These are phyloP conservation scores for Austropuccinia psidii DNA, from an alignment of 1,284 basidiomycete genomes.

Conservation along the genomic window DNA sequence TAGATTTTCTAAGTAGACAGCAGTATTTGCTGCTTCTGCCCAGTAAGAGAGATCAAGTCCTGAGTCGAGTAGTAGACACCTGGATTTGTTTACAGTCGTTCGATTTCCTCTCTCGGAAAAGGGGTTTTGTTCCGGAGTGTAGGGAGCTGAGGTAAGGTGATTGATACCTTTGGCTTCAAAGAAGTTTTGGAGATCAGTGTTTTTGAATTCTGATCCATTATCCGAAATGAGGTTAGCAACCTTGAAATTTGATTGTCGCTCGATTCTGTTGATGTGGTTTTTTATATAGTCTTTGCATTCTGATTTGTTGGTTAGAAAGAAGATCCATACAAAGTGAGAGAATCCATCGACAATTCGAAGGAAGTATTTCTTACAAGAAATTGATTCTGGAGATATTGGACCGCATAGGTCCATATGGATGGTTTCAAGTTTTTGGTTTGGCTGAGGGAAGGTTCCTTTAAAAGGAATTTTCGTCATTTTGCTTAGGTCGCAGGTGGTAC, in stretches of 20 bases:
- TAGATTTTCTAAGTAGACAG: neutral
- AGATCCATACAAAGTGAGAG: slow-evolving; percentile 15
- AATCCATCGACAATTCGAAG: neutral
- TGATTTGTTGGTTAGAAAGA: neutral
- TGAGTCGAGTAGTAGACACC: slow-evolving; percentile 43
- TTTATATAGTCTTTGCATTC: neutral
- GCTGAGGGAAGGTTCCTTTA: neutral
- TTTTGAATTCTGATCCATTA: slow-evolving; percentile 1
- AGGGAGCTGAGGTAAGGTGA: no score
- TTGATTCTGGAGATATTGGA: neutral
- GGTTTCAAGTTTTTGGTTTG: neutral
- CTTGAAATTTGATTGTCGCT: neutral
- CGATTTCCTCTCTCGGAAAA: slow-evolving; percentile 44
- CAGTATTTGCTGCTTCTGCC: no score
- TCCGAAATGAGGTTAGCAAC: neutral
- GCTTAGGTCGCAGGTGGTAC: neutral
- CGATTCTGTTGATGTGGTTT: neutral
- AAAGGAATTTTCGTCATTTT: slow-evolving; percentile 2
- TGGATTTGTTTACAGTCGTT: slow-evolving; percentile 42
- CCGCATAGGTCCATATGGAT: slow-evolving; percentile 2
- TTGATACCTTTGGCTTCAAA: no score
- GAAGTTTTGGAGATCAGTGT: neutral
- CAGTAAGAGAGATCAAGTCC: slow-evolving; percentile 46
- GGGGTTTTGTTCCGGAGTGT: slow-evolving; percentile 48
- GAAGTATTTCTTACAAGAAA: neutral